A percentile compares a stretch with the other conserved stretches of the same genome.
These are phyloP conservation scores for Lentinula edodes DNA, from an alignment of 768 basidiomycete genomes.

Conservation along the genomic window DNA sequence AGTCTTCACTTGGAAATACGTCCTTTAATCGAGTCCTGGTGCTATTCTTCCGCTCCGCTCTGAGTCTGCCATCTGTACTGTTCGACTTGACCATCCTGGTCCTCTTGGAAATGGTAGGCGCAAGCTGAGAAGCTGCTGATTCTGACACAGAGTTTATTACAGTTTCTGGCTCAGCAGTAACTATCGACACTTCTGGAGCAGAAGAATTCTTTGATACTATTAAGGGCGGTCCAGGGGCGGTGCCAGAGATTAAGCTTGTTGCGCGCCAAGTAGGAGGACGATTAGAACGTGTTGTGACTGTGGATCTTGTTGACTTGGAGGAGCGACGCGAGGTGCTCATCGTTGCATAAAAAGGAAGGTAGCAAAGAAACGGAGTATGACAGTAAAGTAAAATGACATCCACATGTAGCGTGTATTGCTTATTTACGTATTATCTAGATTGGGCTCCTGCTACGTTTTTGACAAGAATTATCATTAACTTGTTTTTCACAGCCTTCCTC, in stretches of 20 bases:
- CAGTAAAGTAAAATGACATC: neutral
- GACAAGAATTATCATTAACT: neutral
- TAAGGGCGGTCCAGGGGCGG: neutral
- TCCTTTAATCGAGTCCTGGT: conserved; percentile 4
- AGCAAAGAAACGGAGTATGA: neutral
- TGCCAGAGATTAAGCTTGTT: neutral
- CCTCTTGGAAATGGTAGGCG: neutral
- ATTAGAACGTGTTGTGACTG: neutral
- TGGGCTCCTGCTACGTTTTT: neutral
- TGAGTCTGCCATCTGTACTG: neutral
- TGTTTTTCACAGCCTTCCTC: no score
- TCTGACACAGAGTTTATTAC: neutral
- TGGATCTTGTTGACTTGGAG: conserved; percentile 2
- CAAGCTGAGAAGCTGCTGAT: conserved; percentile 1
- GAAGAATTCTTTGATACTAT: conserved; percentile 7
- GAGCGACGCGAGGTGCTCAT: conserved; percentile 9
- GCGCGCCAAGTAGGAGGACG: conserved; percentile 6
- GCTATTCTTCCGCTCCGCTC: neutral
- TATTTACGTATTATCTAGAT: neutral
- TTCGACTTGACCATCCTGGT: neutral
- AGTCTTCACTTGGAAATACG: neutral
- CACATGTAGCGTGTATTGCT: neutral
- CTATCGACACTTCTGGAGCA: conserved; percentile 3
- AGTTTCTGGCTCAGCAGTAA: conserved; percentile 8
- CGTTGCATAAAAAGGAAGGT: neutral